Evolutionary conservation across 495 filamentous ascomycete species (phyloP).

Genomic region (Aspergillus mulundensis): DNA sequence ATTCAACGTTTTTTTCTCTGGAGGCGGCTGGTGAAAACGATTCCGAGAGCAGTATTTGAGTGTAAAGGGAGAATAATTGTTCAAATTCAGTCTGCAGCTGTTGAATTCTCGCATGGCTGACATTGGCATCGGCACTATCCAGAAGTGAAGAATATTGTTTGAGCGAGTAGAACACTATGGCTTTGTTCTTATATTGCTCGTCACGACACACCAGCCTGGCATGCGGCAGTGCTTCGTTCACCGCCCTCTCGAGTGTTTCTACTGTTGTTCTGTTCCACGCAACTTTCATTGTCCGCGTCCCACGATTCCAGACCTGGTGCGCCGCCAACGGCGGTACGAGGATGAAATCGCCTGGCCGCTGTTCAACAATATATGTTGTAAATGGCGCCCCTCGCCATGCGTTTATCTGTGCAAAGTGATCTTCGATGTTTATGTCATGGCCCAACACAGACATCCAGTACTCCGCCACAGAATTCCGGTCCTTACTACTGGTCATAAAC

Average conservation of each 20-base stretch:
- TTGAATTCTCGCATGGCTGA: constrained; percentile 50
- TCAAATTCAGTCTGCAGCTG: constrained; percentile 75
- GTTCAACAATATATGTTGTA: constrained; percentile 87
- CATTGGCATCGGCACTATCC: constrained; percentile 30
- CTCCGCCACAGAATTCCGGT: constrained; percentile 80
- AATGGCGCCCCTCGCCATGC: constrained; percentile 93
- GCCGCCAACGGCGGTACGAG: constrained; percentile 94
- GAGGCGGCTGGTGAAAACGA: constrained; percentile 63
- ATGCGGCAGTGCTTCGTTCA: constrained; percentile 80
- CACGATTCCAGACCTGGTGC: constrained; percentile 97
- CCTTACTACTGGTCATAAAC: constrained; percentile 95
- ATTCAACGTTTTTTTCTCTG: constrained; percentile 63
- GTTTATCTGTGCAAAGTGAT: constrained; percentile 89
- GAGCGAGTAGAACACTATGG: constrained; percentile 83
- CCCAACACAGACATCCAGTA: constrained; percentile 89
- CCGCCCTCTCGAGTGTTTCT: constrained; percentile 79
- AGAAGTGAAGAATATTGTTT: constrained; percentile 70
- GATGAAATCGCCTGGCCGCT: constrained; percentile 90
- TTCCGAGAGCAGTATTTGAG: constrained; percentile 75
- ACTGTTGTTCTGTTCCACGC: constrained; percentile 98
- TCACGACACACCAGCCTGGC: constrained; percentile 93
- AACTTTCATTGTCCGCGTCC: constrained; percentile 90
- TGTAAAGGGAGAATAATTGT: constrained; percentile 69
- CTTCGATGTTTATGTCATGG: constrained; percentile 93
- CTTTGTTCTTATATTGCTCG: constrained; percentile 97